These are phyloP conservation scores for Aegilops longissima DNA, from an alignment of 176 grass and related monocot genomes.

Conservation along the genomic window DNA sequence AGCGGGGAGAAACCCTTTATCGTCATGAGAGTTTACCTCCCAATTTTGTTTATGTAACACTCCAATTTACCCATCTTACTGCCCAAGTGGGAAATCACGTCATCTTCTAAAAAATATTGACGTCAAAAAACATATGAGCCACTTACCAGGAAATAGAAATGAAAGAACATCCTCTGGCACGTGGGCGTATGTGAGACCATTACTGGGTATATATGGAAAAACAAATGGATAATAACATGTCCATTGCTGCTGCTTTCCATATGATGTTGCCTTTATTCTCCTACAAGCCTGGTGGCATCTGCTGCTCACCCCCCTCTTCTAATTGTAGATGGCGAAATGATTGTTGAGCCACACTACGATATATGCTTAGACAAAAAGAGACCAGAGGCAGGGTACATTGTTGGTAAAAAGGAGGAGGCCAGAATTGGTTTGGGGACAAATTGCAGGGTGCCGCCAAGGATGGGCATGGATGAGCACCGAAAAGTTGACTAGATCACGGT, in stretches of 20 bases:
- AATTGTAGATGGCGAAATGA: not conserved
- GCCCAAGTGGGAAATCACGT: too few relatives aligned
- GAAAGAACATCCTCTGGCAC: too few relatives aligned
- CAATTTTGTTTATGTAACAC: too few relatives aligned
- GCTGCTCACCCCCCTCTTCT: not conserved
- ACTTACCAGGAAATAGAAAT: too few relatives aligned
- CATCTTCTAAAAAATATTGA: too few relatives aligned
- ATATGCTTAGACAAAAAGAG: not conserved
- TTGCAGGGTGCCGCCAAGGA: not conserved
- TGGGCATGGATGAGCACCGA: not conserved
- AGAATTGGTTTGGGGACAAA: not conserved
- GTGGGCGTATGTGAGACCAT: too few relatives aligned
- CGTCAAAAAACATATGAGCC: too few relatives aligned
- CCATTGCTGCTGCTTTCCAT: not conserved
- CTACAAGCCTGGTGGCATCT: not conserved
- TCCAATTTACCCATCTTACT: too few relatives aligned
- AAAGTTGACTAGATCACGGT: not conserved
- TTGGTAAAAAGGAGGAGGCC: not conserved
- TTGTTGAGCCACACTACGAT: not conserved
- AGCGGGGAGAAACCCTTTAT: too few relatives aligned
- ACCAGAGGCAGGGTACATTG: not conserved
- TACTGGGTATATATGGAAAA: not conserved
- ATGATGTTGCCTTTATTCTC: not conserved
- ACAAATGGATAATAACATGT: not conserved
- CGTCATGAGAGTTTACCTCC: too few relatives aligned